Percentiles rank a stretch among this genome's conserved stretches.
phyloP scores from a whole-genome alignment of 106 monocot species.

The Cymbidium sinense region DNA sequence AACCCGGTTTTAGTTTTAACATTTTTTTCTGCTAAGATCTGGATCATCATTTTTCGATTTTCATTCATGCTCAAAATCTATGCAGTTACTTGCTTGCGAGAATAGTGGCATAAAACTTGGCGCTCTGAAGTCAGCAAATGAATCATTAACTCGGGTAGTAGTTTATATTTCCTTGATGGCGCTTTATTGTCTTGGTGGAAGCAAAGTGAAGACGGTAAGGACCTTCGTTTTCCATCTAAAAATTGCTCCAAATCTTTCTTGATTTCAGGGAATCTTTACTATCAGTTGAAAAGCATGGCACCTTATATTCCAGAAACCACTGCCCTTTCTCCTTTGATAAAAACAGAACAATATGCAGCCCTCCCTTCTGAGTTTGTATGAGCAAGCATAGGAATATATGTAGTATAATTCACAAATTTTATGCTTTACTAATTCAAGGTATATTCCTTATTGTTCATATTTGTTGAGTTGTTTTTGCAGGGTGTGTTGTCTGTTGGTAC shows the following conservation, averaged over 20 bases:
- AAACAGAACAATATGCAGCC: too few species aligned
- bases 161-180: slow-evolving; percentile 88
- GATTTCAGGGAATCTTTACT: background rate
- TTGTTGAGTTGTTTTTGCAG: slow-evolving; percentile 31
- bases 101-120: slow-evolving; percentile 87
- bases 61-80: background rate
- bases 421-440: background rate
- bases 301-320: background rate
- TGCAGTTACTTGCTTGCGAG: slow-evolving; percentile 77
- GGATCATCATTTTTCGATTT: background rate
- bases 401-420: too few species aligned
- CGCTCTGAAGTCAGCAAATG: slow-evolving; percentile 90
- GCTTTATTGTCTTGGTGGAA: slow-evolving; percentile 92
- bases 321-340: too few species aligned
- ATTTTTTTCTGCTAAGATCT: too few species aligned
- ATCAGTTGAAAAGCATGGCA: background rate
- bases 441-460: background rate
- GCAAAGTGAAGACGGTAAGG: slow-evolving; percentile 87
- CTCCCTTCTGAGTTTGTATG: too few species aligned
- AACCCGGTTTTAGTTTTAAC: too few species aligned
- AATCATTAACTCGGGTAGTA: slow-evolving; percentile 90
- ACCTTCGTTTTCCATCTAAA: slow-evolving; percentile 3
- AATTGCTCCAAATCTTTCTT: background rate
- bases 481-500: slow-evolving; percentile 89
- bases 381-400: too few species aligned